These are phyloP conservation scores for Aureobasidium lini DNA, from an alignment of 2,329 filamentous ascomycete species.

Conservation along the genomic window DNA sequence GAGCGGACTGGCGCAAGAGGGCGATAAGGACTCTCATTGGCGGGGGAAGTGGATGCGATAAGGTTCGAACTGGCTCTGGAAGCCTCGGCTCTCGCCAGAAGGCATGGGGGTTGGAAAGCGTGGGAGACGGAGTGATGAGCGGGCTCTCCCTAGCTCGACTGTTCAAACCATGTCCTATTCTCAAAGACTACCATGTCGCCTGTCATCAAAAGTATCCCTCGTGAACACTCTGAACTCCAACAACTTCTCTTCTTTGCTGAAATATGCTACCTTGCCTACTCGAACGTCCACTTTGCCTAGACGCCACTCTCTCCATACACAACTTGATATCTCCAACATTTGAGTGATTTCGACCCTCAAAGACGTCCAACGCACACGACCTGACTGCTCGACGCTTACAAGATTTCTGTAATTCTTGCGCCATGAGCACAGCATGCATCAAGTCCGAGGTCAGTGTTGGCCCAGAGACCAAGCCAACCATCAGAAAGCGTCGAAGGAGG, in stretches of 20 bases:
- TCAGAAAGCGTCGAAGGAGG: constrained; percentile 69
- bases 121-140: neutral
- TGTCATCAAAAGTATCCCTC: neutral
- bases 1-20: neutral
- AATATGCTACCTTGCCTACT: neutral
- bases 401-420: neutral
- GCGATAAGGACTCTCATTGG: constrained; percentile 2
- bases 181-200: neutral
- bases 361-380: neutral
- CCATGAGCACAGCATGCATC: neutral
- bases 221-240: neutral
- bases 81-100: constrained; percentile 1
- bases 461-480: constrained; percentile 12
- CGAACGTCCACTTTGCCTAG: neutral
- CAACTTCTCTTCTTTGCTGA: neutral
- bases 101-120: neutral
- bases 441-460: neutral
- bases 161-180: neutral
- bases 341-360: neutral
- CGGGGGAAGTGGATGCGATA: neutral
- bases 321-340: neutral
- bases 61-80: neutral
- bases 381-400: neutral
- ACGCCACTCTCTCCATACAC: neutral
- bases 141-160: constrained; percentile 6